These are phyloP conservation scores for Macrophomina tecta DNA, from an alignment of 2,329 filamentous ascomycete species.

Conservation along the genomic window DNA sequence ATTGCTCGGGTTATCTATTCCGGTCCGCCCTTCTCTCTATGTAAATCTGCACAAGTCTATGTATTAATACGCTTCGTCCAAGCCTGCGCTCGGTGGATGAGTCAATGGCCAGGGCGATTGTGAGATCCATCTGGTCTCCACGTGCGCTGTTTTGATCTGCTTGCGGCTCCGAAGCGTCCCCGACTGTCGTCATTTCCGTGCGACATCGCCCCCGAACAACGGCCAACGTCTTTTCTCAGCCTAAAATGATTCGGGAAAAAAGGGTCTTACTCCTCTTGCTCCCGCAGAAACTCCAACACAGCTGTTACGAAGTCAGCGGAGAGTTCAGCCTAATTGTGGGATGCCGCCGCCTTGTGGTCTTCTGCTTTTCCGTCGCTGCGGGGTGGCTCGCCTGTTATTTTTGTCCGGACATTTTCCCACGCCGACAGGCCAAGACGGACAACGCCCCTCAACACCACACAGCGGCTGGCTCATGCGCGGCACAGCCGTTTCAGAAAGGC, in stretches of 20 bases:
- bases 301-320: constrained; percentile 48
- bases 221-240: neutral
- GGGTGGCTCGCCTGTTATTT: neutral
- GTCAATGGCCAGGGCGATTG: constrained; percentile 22
- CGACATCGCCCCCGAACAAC: constrained; percentile 12
- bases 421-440: neutral
- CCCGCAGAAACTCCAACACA: constrained; percentile 69
- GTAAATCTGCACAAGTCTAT: neutral
- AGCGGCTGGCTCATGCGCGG: neutral
- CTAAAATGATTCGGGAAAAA: neutral
- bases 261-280: constrained; percentile 47
- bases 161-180: constrained; percentile 19
- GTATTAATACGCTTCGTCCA: constrained; percentile 11
- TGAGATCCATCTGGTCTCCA: constrained; percentile 21
- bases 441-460: constrained; percentile 1
- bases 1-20: constrained; percentile 24
- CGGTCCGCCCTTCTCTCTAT: constrained; percentile 6
- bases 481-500: constrained; percentile 31
- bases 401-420: neutral
- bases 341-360: neutral
- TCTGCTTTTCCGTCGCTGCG: constrained; percentile 4
- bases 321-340: neutral
- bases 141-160: constrained; percentile 22
- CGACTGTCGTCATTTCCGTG: constrained; percentile 17
- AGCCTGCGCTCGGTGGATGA: constrained; percentile 2